Conservation (phyloP, 352 stramenopile species). For the Phytophthora macrochlamydospora region DNA sequence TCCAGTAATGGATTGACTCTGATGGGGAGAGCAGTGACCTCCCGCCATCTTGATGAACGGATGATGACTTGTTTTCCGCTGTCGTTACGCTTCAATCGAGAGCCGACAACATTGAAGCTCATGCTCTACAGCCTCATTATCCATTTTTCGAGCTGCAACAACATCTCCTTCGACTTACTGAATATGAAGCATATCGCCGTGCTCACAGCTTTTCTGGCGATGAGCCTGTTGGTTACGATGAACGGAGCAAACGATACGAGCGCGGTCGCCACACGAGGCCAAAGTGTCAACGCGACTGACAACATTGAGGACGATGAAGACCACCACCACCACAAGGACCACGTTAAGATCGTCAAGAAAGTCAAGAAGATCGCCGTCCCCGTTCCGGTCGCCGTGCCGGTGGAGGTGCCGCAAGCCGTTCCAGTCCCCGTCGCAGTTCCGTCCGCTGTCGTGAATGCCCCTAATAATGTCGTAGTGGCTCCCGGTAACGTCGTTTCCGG, state of each 20-base stretch:
- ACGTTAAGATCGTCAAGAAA: slow-evolving; percentile 23
- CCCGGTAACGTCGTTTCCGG: slow-evolving; percentile 11
- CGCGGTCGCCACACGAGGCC: slow-evolving; percentile 8
- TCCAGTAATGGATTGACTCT: no score
- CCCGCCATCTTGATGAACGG: no score
- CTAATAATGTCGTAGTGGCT: slow-evolving; percentile 26
- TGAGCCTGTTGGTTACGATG: slow-evolving; percentile 17
- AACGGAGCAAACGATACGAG: slow-evolving; percentile 8
- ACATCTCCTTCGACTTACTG: not conserved
- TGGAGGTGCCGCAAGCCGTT: slow-evolving; percentile 33
- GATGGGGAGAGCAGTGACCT: no score
- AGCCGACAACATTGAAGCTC: not conserved
- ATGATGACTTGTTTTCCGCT: not conserved
- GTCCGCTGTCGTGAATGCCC: slow-evolving; percentile 28
- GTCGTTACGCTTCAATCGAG: not conserved
- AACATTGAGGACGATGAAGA: slow-evolving; percentile 15
- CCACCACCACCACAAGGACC: slow-evolving; percentile 10
- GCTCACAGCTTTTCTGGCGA: slow-evolving; percentile 17
- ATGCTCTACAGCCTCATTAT: not conserved
- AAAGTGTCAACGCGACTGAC: slow-evolving; percentile 5
- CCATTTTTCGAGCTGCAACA: slow-evolving; percentile 2
- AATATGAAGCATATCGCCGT: slow-evolving; percentile 19
- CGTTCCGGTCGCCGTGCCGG: slow-evolving; percentile 15
- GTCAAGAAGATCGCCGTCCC: slow-evolving; percentile 42
- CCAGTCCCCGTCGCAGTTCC: slow-evolving; percentile 28